Conservation (phyloP, 495 filamentous ascomycete genomes). For the Lasiosphaeriaceae sp. region DNA sequence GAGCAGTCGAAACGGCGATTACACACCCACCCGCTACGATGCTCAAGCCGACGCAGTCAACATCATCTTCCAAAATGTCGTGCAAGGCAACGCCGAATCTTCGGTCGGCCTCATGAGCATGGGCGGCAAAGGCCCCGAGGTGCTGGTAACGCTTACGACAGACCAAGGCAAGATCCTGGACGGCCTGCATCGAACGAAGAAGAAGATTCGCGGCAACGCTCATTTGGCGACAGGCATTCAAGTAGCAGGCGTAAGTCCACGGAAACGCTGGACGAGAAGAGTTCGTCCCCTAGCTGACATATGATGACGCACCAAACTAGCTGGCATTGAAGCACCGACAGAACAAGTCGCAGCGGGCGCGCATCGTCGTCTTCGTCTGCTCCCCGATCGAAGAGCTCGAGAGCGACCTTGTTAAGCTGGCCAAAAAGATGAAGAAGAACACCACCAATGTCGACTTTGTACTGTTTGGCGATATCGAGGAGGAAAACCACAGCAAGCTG, state of each 20-base stretch:
- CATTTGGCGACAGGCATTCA: conserved; percentile 92
- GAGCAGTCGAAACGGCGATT: conserved; percentile 95
- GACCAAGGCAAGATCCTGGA: conserved; percentile 94
- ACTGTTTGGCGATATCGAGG: conserved; percentile 88
- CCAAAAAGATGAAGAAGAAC: conserved; percentile 98
- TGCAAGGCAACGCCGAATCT: conserved; percentile 90
- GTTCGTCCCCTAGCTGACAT: neutral
- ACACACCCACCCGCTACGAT: conserved; percentile 89
- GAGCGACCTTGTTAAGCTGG: conserved; percentile 81
- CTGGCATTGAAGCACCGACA: conserved; percentile 97
- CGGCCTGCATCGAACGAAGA: conserved; percentile 90
- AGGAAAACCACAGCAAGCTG: conserved; percentile 81
- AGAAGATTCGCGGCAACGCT: conserved; percentile 83
- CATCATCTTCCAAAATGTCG: conserved; percentile 91
- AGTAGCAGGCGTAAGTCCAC: conserved; percentile 74
- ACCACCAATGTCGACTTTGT: conserved; percentile 89
- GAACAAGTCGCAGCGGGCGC: conserved; percentile 91
- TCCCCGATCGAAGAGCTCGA: conserved; percentile 85
- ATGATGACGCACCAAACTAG: conserved; percentile 37
- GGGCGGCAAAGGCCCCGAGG: conserved; percentile 94
- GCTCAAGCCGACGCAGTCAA: conserved; percentile 92
- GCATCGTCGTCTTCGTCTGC: conserved; percentile 94
- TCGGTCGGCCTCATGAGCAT: conserved; percentile 98
- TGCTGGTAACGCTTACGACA: conserved; percentile 89
- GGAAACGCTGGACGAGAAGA: neutral